Percentiles rank a stretch among this genome's conserved stretches.
Evolutionary conservation across 192 early-diverging fungal species (phyloP).

Genomic region (Mortierella hygrophila): DNA sequence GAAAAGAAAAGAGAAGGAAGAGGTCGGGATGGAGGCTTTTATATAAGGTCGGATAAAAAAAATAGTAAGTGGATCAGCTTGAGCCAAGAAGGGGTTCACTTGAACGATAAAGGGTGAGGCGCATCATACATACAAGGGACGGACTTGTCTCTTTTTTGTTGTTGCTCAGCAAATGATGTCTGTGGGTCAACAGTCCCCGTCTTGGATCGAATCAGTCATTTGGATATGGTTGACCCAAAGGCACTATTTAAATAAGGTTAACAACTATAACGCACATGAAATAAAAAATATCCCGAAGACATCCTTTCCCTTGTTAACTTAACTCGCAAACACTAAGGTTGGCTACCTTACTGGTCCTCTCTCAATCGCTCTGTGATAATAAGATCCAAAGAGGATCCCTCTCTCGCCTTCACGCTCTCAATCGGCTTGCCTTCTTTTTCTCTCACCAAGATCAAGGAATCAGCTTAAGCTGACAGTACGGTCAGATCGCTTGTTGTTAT

Average conservation of each 20-base stretch:
- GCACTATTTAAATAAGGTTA: neutral
- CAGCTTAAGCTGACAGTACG: neutral
- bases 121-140: neutral
- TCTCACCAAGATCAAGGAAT: neutral
- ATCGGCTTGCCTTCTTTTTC: neutral
- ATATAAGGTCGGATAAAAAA: neutral
- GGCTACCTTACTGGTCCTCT: too few species aligned
- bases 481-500: neutral
- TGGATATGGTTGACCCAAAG: neutral
- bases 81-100: neutral
- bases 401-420: neutral
- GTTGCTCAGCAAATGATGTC: neutral
- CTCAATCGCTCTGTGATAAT: neutral
- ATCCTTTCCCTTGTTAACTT: neutral
- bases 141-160: slow-evolving; percentile 9
- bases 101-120: neutral
- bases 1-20: slow-evolving; percentile 13
- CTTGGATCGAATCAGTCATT: slow-evolving; percentile 8
- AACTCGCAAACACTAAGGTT: neutral
- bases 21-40: neutral
- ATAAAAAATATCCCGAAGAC: neutral
- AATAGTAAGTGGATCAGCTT: neutral
- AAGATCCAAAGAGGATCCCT: neutral
- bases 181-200: neutral
- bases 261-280: neutral